Evolutionary conservation across 192 early-diverging fungal genomes (phyloP).

Genomic region (Phycomyces blakesleeanus): DNA sequence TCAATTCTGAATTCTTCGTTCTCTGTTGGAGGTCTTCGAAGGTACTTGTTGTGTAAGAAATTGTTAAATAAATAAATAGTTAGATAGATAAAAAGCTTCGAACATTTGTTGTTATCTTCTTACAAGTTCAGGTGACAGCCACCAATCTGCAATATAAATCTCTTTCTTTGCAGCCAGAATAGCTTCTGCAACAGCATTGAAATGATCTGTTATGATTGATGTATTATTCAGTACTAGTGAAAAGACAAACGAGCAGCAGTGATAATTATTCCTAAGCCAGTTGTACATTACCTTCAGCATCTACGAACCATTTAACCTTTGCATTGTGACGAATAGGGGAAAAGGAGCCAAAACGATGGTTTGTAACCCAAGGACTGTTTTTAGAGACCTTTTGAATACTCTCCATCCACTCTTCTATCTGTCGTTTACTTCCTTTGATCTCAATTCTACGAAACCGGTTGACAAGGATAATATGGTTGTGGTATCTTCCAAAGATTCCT

Average conservation of each 20-base stretch:
- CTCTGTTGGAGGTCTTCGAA: conserved; percentile 68
- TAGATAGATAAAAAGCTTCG: too few relatives aligned
- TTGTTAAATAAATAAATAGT: neutral
- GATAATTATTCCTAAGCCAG: too few relatives aligned
- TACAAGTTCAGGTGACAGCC: conserved; percentile 86
- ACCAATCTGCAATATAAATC: conserved; percentile 84
- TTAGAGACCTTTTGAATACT: conserved; percentile 54
- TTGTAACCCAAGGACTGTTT: conserved; percentile 58
- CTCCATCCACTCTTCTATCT: conserved; percentile 63
- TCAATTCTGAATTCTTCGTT: conserved; percentile 80
- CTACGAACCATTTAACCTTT: conserved; percentile 74
- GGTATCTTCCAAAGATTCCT: conserved; percentile 28
- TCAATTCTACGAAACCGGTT: conserved; percentile 64
- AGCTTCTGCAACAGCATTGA: conserved; percentile 74
- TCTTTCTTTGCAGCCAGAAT: conserved; percentile 63
- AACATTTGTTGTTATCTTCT: too few relatives aligned
- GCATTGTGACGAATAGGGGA: conserved; percentile 64
- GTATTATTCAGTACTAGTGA: neutral
- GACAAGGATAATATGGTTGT: conserved; percentile 54
- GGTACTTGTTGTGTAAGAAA: conserved; percentile 47
- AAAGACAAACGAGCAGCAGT: too few relatives aligned
- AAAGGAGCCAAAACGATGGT: conserved; percentile 74
- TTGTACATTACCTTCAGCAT: conserved; percentile 60
- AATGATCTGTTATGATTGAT: conserved; percentile 55
- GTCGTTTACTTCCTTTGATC: conserved; percentile 63